These are phyloP conservation scores for Plantago ovata DNA, from an alignment of 257 asterid genomes.

Conservation along the genomic window DNA sequence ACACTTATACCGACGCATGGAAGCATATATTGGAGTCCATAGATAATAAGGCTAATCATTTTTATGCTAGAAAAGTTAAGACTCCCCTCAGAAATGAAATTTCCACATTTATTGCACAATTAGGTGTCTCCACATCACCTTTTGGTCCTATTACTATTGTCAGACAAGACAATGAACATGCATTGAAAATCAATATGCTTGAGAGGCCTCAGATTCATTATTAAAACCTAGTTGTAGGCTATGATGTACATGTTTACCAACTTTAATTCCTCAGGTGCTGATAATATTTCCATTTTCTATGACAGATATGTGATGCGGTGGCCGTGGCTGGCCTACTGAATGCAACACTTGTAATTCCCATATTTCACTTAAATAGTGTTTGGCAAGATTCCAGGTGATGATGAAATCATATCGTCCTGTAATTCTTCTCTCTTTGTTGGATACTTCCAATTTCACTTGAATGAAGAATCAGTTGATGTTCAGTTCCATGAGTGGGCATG, in stretches of 20 bases:
- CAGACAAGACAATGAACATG: no score
- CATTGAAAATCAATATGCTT: background rate
- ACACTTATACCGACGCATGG: no score
- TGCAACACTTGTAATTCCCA: conserved; percentile 97
- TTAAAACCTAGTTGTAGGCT: no score
- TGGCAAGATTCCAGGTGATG: conserved; percentile 96
- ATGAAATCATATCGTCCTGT: conserved; percentile 14
- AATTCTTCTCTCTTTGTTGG: conserved; percentile 1
- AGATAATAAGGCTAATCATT: no score
- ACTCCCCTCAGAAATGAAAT: no score
- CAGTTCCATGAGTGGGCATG: no score
- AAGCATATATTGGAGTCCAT: no score
- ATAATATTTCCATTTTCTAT: conserved; percentile 17
- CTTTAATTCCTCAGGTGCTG: background rate
- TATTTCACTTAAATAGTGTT: conserved; percentile 93
- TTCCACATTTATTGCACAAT: no score
- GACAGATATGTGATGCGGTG: conserved; percentile 97
- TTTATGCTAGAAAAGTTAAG: no score
- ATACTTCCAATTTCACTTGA: background rate
- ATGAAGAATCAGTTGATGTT: no score
- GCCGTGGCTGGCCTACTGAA: conserved; percentile 97
- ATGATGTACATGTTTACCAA: background rate
- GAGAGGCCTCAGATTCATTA: background rate
- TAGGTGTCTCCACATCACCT: no score
- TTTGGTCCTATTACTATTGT: no score